Base-by-base conservation (phyloP, 108 stramenopile genomes). In the Cyclotella baltica region DNA sequence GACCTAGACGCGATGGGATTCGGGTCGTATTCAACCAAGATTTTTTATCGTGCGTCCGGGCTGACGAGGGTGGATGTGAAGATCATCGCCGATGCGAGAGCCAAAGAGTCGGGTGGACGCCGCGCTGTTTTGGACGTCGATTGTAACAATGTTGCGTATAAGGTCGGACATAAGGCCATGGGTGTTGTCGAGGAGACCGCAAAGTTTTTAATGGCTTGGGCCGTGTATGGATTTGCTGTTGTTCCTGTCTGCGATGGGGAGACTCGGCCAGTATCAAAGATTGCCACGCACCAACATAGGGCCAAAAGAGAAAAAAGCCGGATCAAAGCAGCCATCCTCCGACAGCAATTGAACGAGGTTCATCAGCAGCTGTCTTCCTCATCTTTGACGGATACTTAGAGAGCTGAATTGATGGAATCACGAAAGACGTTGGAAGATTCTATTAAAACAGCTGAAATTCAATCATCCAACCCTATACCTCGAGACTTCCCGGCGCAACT, bases 291-390 rank as follows among this genome's bases (percentile, higher is more conserved):
- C 43, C 4, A 43, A 43, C 3, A 16, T 18, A 43, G 23, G 13
- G 65, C 65, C 2, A 43, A 3, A 10, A 15, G 64, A 19, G 64
- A 67, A 43, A 67, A 67, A 22, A 11, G 25, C 3, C 65, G 46
- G 3, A 43, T 67, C 65, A 67, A 20, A n/a, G 65, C 65, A 47
- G n/a, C n/a, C n/a, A 20, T 53, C 11, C 4, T n/a, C n/a, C 72
- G 61, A 22, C 72, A 73, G 58, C 35, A 73, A 62, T 62, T 73
- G 30, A 73, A 73, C 31, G 72, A 73, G 47, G 72, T 64, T 37
- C 36, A 34, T 20, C 36, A 37, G 36, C 63, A 29, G 38, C 38
- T 64, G 63, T 38, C 36, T 35, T 38, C 59, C 50, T 46, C 25
- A 9, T 25, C 31, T 69, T 38, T 62, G 1, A 62, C 34, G 23